Evolutionary conservation across 176 grass and related monocot genomes (phyloP).

Genomic region (Alopecurus myosuroides): DNA sequence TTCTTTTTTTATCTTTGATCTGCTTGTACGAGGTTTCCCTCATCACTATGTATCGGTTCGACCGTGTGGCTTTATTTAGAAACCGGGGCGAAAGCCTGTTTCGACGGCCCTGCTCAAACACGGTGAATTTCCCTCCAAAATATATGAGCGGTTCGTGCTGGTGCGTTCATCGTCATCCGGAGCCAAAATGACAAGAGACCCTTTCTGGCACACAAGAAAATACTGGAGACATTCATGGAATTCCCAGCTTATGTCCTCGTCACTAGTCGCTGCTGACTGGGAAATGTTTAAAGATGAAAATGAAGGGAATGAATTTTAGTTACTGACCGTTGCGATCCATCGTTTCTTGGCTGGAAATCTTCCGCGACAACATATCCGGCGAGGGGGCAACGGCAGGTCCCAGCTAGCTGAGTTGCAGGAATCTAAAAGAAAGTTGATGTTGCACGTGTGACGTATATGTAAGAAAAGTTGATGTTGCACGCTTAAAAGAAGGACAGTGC

Average conservation of each 20-base stretch:
- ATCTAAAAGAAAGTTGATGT: too few relatives aligned
- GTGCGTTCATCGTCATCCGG: background rate
- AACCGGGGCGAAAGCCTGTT: too few relatives aligned
- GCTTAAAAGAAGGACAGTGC: too few relatives aligned
- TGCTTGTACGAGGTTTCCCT: too few relatives aligned
- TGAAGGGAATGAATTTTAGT: background rate
- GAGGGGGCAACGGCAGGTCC: too few relatives aligned
- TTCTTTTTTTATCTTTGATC: too few relatives aligned
- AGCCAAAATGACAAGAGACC: background rate
- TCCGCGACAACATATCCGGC: background rate
- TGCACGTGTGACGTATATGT: too few relatives aligned
- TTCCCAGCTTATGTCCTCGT: background rate
- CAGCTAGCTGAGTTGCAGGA: too few relatives aligned
- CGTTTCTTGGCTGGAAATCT: background rate
- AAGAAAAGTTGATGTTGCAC: too few relatives aligned
- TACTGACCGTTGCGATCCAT: background rate
- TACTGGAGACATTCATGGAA: background rate
- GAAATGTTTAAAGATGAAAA: slow-evolving; percentile 10
- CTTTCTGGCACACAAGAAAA: background rate
- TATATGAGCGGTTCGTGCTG: background rate
- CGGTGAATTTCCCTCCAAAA: background rate
- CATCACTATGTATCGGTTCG: too few relatives aligned
- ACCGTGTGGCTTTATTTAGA: too few relatives aligned
- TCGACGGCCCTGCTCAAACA: background rate
- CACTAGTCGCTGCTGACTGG: background rate